Evolutionary conservation across 2,329 filamentous ascomycete genomes (phyloP), one percentile per base, ranked within the genome.

Genomic region (Colletotrichum orchidophilum): DNA sequence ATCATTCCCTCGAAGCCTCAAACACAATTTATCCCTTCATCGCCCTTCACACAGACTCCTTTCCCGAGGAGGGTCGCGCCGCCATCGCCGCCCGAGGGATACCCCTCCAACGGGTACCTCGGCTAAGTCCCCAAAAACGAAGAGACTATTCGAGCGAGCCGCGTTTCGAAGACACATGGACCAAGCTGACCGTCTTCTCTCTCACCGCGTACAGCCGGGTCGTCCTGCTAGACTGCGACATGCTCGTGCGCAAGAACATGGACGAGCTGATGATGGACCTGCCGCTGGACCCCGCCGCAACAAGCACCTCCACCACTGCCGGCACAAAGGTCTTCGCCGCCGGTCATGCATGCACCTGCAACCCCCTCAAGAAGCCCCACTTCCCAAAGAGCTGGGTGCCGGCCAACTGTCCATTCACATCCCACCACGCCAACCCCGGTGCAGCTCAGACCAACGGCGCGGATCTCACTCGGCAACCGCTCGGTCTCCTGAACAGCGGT

Each of bases 81-180:
- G 39, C 18, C 15, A 42, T 42, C 15, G 39, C 39, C n/a, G 39
- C 39, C 15, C 15, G 39, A 9, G 39, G 39, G 18, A 42, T 42
- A n/a, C 39, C 39, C 39, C 39, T 42, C 39, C 39, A 42, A 7
- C 39, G 39, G 39, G 39, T 42, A 3, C 15, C 39, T 18, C 39
- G 39, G 8, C 39, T 42, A 42, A 42, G 39, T 18, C 39, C 39
- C 2, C n/a, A 15, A 2, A 42, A 42, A 5, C 18, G 15, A 42
- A 42, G 39, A 73, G 91, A 93, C 82, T 97, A 90, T 83, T 87
- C 85, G 76, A 88, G 92, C 72, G 94, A 97, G 81, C 91, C 92
- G 58, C 91, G 94, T 75, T 97, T 97, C 86, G 92, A 94, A 82
- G 94, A 97, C 81, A 94, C 92, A 86, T 97, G 94, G 94, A 93